Conservation (phyloP, 192 early-diverging fungal species). For the Coemansia reversa region DNA sequence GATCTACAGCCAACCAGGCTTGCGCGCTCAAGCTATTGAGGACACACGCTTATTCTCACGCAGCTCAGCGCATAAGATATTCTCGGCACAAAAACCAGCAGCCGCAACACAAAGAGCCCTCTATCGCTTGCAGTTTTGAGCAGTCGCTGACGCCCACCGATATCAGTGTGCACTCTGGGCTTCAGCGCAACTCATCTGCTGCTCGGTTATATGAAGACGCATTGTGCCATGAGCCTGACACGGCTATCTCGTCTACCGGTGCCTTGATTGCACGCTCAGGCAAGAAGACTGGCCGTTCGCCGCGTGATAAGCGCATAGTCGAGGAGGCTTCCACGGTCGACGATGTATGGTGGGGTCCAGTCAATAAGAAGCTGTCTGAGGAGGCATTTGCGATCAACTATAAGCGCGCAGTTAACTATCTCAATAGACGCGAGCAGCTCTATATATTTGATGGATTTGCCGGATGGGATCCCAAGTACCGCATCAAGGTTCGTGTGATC, state of each 20-base stretch:
- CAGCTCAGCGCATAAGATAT: background rate
- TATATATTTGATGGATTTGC: conserved; percentile 97
- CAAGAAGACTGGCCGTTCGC: conserved; percentile 90
- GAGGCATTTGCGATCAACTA: conserved; percentile 89
- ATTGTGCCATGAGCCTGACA: conserved; percentile 76
- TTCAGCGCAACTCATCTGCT: conserved; percentile 80
- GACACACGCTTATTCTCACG: conserved; percentile 1
- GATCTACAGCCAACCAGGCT: too few relatives aligned
- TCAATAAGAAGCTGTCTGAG: conserved; percentile 87
- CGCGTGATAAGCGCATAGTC: conserved; percentile 96
- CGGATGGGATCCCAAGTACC: conserved; percentile 99
- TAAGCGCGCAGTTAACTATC: conserved; percentile 91
- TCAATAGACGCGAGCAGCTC: conserved; percentile 87
- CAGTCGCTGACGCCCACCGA: conserved; percentile 9
- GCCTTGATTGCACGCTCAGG: conserved; percentile 90
- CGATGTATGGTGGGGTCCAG: conserved; percentile 98
- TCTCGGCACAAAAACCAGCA: background rate
- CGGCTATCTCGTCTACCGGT: conserved; percentile 86
- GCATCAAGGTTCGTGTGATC: conserved; percentile 95
- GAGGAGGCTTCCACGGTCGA: conserved; percentile 81
- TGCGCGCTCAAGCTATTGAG: background rate
- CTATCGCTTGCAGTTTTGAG: background rate
- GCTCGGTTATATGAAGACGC: conserved; percentile 94
- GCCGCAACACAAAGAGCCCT: background rate
- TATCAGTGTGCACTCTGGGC: conserved; percentile 13